Base-by-base conservation (phyloP, 2,329 filamentous ascomycete species). In the Didymosphaeria variabile region DNA sequence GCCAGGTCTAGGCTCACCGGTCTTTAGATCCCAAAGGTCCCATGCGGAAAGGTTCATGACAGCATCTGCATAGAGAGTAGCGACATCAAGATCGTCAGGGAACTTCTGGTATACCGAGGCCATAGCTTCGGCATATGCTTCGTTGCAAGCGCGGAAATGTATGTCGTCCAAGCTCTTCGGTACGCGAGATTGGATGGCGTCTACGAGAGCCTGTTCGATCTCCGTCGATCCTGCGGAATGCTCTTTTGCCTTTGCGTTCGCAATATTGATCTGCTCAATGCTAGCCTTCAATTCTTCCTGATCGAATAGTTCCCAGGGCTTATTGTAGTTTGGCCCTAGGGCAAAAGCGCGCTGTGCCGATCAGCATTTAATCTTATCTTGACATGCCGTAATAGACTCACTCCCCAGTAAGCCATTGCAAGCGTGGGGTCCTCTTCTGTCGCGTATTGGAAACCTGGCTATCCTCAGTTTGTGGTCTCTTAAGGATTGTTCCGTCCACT, bases 311-410 rank as follows among this genome's bases (percentile, higher is more conserved):
- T 87, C 85, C 91, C 91, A 93, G 0, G 91, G 88, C 70, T 93
- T 92, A 79, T 94, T 92, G 76, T 91, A 90, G 71, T 94, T 93
- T 3, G 91, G 91, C 0, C 91, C 91, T 0, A 91, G 79, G 1
- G 88, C 82, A 72, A 91, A 93, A 0, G 91, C 88, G 5, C 69
- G 68, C 72, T 74, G 52, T n/a, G 38, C 12, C 12, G n/a, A 40
- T 70, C 58, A 91, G 77, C 36, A 52, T 42, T 49, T n/a, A 21
- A 15, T 26, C 26, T 45, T n/a, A n/a, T 42, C 8, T 23, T 36
- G 17, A 46, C 4, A 31, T 21, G 15, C 8, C 13, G 36, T 5
- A 26, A 55, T 34, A 10, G 31, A 68, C 72, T 56, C 51, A 75
- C 68, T 36, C 90, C 90, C 89, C 90, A 92, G 68, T 90, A 85